phyloP scores from a whole-genome alignment of 306 rosid species.

The Biancaea sappan region DNA sequence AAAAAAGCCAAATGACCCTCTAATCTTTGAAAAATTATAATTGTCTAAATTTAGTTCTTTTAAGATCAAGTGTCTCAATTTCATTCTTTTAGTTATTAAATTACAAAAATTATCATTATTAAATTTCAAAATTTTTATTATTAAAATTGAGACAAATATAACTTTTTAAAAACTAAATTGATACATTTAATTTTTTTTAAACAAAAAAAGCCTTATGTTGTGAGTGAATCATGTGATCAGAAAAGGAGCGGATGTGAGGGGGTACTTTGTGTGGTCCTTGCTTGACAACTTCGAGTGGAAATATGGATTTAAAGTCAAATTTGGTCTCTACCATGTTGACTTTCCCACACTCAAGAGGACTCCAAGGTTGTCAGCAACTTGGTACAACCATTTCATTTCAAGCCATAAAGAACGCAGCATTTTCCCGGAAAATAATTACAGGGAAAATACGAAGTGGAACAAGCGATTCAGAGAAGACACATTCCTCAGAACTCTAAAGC shows the following conservation, averaged over 20 bases:
- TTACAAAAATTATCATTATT: no score
- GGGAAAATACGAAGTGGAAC: constrained; percentile 7
- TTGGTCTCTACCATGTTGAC: constrained; percentile 59
- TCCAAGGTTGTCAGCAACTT: constrained; percentile 55
- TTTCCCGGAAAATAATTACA: background rate
- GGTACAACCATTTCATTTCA: constrained; percentile 59
- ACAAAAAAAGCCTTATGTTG: background rate
- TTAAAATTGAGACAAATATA: no score
- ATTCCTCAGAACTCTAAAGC: constrained; percentile 17
- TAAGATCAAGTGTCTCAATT: no score
- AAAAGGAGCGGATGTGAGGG: constrained; percentile 71
- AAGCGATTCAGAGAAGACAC: background rate
- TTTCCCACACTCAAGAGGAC: constrained; percentile 53
- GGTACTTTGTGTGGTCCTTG: constrained; percentile 72
- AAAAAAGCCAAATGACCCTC: no score
- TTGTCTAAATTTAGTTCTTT: no score
- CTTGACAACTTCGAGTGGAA: constrained; percentile 70
- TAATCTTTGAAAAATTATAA: no score
- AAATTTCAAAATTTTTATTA: no score
- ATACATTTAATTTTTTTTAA: no score
- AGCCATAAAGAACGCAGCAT: constrained; percentile 25
- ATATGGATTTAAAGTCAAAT: constrained; percentile 44
- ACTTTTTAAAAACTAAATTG: no score
- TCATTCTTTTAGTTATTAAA: no score
- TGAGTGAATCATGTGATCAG: constrained; percentile 32